Evolutionary conservation across 1,139 yeast genomes (phyloP), one percentile per base, ranked within the genome.

Genomic region (Yamadazyma atmosphaerica): DNA sequence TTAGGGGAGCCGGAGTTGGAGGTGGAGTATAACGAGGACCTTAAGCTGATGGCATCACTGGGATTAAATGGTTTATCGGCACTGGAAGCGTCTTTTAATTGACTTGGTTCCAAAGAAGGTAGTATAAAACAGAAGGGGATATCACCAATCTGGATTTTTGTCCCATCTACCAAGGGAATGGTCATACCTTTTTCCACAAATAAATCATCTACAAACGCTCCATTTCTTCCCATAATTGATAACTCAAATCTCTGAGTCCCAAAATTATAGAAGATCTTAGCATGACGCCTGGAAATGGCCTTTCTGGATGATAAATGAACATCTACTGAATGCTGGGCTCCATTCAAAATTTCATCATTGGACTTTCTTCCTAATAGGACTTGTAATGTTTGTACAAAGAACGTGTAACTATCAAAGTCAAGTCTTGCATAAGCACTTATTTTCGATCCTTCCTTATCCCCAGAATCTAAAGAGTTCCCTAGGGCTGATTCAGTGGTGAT

Each of bases 311-410:
- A 95, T 36, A 92, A 63, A 64, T 92, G 96, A 25, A 92, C 96
- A 64, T 90, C 98, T 10, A 88, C 92, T 28, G 86, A 75, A 54
- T 81, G 74, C 51, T 69, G 65, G 49, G 67, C 53, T 51, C 72
- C 58, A 49, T 73, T 79, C 13, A 70, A 54, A 19, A 68, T 61
- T 36, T 81, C 86, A 48, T 86, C 86, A 55, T 85, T 89, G 8
- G 94, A 85, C 44, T 88, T 77, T 50, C 99, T 74, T 6, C 99
- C 99, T 32, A 92, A 68, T 7, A 92, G 77, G 2, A 92, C 96
- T 58, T 92, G 98, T 52, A 92, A 72, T 1, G 98, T 92, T 62
- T 92, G 98, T 3, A 92, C 96, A 53, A 89, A 92, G 60, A 94
- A 92, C 3, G 96, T 88, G 58, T 84, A 90, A 48, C 88, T 82